Percentiles rank a stretch among this genome's conserved stretches.
Conservation (phyloP, 441 rosid genomes). For the Aleurites moluccanus region DNA sequence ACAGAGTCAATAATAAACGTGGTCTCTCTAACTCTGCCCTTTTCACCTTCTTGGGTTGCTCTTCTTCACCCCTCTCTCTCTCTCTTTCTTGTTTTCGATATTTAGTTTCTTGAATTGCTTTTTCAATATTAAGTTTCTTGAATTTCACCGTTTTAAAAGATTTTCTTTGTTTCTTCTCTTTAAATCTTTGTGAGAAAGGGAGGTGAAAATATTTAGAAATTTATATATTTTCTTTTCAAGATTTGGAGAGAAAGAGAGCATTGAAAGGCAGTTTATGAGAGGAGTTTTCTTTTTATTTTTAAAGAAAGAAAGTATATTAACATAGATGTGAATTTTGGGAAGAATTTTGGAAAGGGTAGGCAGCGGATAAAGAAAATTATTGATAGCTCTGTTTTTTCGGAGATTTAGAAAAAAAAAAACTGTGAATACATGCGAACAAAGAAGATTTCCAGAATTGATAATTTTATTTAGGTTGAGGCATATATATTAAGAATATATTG, state of each 20-base stretch:
- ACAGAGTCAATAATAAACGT: neutral
- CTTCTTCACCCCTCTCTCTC: neutral
- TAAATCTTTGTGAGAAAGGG: neutral
- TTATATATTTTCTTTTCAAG: neutral
- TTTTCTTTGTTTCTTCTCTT: neutral
- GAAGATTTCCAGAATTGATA: neutral
- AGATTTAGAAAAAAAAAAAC: too few species aligned
- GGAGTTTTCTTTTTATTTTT: neutral
- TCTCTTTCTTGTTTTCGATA: neutral
- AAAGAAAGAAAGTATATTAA: neutral
- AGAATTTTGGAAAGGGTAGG: neutral
- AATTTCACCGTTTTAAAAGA: neutral
- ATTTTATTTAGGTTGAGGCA: neutral
- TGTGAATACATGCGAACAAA: slow-evolving; percentile 4
- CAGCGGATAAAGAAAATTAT: neutral
- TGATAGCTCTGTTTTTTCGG: neutral
- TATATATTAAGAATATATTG: neutral
- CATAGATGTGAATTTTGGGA: neutral
- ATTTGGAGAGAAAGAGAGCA: neutral
- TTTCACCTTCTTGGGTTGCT: neutral
- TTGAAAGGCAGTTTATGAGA: neutral
- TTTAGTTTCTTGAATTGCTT: too few species aligned
- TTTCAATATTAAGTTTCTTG: too few species aligned
- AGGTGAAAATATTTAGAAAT: neutral
- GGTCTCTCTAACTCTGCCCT: neutral